Evolutionary conservation across 805 yeast species (phyloP), one percentile per base, ranked within the genome.

Genomic region (Yarrowia sp.): DNA sequence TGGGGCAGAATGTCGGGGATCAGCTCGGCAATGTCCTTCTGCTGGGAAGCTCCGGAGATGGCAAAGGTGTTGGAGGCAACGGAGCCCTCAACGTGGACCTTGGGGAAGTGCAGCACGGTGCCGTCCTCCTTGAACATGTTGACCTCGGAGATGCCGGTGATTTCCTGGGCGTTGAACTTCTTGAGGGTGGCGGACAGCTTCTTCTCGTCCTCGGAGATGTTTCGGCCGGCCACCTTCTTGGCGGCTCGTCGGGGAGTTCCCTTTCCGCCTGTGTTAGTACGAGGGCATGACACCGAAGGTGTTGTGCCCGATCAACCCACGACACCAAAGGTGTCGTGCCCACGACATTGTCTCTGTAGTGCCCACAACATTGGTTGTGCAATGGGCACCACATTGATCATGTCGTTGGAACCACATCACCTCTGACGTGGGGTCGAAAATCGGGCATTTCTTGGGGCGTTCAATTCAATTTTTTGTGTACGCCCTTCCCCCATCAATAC

Each of bases 121-220:
- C 98, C 98, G 79, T 93, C 97, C 70, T 91, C 97, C 80, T 84
- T 89, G 89, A 95, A 92, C 84, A 93, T 90, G 86, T 92, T 93
- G 75, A 97, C 98, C 83, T 93, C 98, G 78, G 91, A 96, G 74
- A 93, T 87, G 74, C 89, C 91, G 71, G 89, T 92, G 73, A 93
- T 81, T 74, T 91, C 88, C 80, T 88, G 90, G 70, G 92, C 96
- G 80, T 89, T 88, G 78, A 93, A 83, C 82, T 92, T 92, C 78
- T 86, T 88, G 80, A 93, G 83, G 75, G 93, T 86, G 73, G 87
- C 89, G 81, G 90, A 92, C 78, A 93, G 84, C 81, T 92, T 92
- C 79, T 91, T 83, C 81, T 92, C 97, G 74, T 86, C 91, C 80
- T 89, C 91, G 68, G 83, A 75, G 73, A 84, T 78, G 45, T 42